phyloP scores from a whole-genome alignment of 805 yeast genomes.

The Saccharomycopsis vini region DNA sequence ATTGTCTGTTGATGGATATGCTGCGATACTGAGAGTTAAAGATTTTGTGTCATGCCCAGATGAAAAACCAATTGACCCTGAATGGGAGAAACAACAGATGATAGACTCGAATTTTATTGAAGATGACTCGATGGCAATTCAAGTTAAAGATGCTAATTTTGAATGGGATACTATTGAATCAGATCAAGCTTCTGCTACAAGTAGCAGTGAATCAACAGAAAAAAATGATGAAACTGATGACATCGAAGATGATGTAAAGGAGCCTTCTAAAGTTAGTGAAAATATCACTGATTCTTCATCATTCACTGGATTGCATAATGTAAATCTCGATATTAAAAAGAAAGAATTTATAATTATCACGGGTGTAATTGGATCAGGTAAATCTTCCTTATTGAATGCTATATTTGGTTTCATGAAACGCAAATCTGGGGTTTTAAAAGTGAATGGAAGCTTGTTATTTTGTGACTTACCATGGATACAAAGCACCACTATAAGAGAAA shows the following conservation, averaged over 20 bases:
- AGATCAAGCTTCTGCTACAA: slow-evolving; percentile 17
- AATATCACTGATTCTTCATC: background rate
- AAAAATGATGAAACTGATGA: slow-evolving; percentile 15
- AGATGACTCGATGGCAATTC: slow-evolving; percentile 33
- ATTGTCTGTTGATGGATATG: slow-evolving; percentile 56
- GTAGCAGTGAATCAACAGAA: slow-evolving; percentile 22
- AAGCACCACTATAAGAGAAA: slow-evolving; percentile 59
- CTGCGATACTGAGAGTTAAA: slow-evolving; percentile 53
- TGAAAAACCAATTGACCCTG: slow-evolving; percentile 22
- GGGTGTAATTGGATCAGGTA: slow-evolving; percentile 74
- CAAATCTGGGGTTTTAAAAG: slow-evolving; percentile 37
- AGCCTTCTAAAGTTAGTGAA: background rate
- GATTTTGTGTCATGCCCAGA: slow-evolving; percentile 39
- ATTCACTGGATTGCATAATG: slow-evolving; percentile 23
- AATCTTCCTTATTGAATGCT: slow-evolving; percentile 59
- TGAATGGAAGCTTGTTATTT: slow-evolving; percentile 39
- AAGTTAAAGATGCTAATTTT: slow-evolving; percentile 45
- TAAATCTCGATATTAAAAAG: slow-evolving; percentile 39
- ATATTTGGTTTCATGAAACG: slow-evolving; percentile 59
- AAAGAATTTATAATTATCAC: slow-evolving; percentile 69
- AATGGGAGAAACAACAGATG: slow-evolving; percentile 19
- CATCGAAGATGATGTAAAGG: slow-evolving; percentile 7
- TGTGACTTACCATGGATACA: slow-evolving; percentile 61
- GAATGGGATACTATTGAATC: slow-evolving; percentile 43
- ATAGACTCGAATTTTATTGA: slow-evolving; percentile 16